Percentiles rank a stretch among this genome's conserved stretches.
These are phyloP conservation scores for Aspergillus egyptiacus DNA, from an alignment of 495 filamentous ascomycete genomes.

Conservation along the genomic window DNA sequence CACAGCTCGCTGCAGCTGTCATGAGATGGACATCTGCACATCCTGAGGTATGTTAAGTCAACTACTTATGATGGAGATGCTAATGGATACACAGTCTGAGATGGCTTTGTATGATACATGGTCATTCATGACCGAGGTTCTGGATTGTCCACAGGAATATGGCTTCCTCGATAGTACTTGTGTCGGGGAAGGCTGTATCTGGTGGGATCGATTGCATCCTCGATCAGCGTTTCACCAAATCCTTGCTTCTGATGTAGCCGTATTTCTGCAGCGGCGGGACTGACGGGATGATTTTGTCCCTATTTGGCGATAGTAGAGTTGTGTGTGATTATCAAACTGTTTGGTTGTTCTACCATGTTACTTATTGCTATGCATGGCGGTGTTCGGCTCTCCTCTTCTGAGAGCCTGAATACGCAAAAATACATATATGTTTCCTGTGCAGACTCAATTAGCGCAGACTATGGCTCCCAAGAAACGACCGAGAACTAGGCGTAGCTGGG, in stretches of 20 bases:
- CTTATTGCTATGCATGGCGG: too few relatives aligned
- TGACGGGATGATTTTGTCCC: too few relatives aligned
- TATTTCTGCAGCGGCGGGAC: too few relatives aligned
- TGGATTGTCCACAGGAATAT: conserved; percentile 41
- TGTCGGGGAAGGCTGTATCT: conserved; percentile 14
- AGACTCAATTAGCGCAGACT: too few relatives aligned
- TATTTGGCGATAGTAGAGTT: too few relatives aligned
- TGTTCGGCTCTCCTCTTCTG: too few relatives aligned
- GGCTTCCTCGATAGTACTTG: conserved; percentile 13
- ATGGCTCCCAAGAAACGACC: too few relatives aligned
- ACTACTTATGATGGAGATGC: background rate
- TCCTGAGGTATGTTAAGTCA: background rate
- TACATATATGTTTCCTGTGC: too few relatives aligned
- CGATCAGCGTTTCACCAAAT: conserved; percentile 11
- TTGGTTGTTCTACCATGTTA: too few relatives aligned
- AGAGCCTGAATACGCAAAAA: too few relatives aligned
- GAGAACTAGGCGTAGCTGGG: too few relatives aligned
- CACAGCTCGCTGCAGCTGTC: background rate
- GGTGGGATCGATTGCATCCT: conserved; percentile 19
- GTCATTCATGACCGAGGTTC: conserved; percentile 33
- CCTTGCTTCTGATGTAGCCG: conserved; percentile 2
- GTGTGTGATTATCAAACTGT: too few relatives aligned
- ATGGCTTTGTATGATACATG: conserved; percentile 8
- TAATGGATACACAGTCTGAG: background rate
- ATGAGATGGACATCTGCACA: background rate